Conservation (phyloP, 441 rosid species). For the Brassica balearica region DNA sequence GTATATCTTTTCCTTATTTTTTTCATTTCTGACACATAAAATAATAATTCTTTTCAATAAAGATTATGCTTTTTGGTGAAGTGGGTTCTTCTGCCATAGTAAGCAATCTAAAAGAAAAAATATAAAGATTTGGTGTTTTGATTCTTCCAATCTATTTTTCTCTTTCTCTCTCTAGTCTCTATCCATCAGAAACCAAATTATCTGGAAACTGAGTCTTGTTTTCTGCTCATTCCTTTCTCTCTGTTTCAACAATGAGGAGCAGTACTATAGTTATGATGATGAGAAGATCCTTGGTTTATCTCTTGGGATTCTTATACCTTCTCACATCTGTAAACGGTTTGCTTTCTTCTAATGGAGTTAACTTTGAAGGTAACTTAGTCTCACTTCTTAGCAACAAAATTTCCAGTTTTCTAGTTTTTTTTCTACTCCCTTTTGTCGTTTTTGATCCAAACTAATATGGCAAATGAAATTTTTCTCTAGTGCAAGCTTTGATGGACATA, state of each 20-base stretch:
- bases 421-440: neutral
- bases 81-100: conserved; percentile 40
- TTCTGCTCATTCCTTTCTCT: conserved; percentile 46
- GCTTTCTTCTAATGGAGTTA: conserved; percentile 94
- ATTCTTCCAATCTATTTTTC: conserved; percentile 33
- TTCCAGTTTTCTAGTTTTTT: conserved; percentile 6
- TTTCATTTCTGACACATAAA: conserved; percentile 53
- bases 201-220: conserved; percentile 45
- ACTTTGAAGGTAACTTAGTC: conserved; percentile 81
- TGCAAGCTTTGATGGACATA: conserved; percentile 91
- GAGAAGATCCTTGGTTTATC: conserved; percentile 45
- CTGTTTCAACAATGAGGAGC: conserved; percentile 48
- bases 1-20: conserved; percentile 40
- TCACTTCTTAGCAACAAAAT: conserved; percentile 9
- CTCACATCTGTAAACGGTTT: conserved; percentile 60
- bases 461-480: conserved; percentile 44
- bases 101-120: conserved; percentile 19
- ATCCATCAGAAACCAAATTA: conserved; percentile 32
- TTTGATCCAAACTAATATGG: conserved; percentile 37
- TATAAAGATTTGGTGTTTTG: conserved; percentile 29
- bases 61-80: conserved; percentile 37
- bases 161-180: neutral
- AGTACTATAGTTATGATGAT: conserved; percentile 38
- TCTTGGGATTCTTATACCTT: conserved; percentile 57
- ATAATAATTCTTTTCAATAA: conserved; percentile 31